Evolutionary conservation across 2,329 filamentous ascomycete genomes (phyloP), one percentile per base, ranked within the genome.

Genomic region (Ceratocystis destructans): DNA sequence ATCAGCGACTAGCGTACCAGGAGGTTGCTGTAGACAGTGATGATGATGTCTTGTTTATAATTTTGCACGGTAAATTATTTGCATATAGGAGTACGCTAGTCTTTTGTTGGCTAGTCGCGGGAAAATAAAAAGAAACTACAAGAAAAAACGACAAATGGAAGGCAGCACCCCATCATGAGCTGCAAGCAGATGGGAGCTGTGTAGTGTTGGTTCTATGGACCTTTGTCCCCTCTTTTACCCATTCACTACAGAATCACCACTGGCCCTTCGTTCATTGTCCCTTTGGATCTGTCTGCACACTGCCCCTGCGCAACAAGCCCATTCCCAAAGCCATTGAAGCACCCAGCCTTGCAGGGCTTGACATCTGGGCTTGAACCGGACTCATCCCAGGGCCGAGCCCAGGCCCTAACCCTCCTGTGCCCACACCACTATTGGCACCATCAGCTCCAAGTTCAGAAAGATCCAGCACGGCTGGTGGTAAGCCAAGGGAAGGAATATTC

Each of bases 401-500:
- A 44, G 37, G 25, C 25, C 63, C 61, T 12, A 61, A 5, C 22
- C 64, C 33, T 20, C 53, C 66, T 20, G 41, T 5, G 45, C 48
- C 20, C 20, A 31, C 46, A 8, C 41, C 25, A 61, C 33, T 15
- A n/a, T 17, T 15, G 28, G 28, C 17, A 15, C 53, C 55, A 4
- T 17, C 22, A 3, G 37, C n/a, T 7, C 53, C 53, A 17, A 65
- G 37, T 5, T 65, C 64, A 2, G 64, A 61, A 6, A 68, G 28
- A 65, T 73, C 77, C 67, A 84, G 74, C 46, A 86, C 75, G 1
- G 79, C 80, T 1, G 83, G 83, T 53, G 83, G 83, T 69, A 87
- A 71, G 1, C 83, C 83, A 25, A 87, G 73, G 2, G 77, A 75
- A 0, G 85, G 84, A 28, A 87, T 87, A 70, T 78, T 82, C 20